These are phyloP conservation scores for Porcisia deanei DNA, from an alignment of 208 protist species.

Conservation along the genomic window DNA sequence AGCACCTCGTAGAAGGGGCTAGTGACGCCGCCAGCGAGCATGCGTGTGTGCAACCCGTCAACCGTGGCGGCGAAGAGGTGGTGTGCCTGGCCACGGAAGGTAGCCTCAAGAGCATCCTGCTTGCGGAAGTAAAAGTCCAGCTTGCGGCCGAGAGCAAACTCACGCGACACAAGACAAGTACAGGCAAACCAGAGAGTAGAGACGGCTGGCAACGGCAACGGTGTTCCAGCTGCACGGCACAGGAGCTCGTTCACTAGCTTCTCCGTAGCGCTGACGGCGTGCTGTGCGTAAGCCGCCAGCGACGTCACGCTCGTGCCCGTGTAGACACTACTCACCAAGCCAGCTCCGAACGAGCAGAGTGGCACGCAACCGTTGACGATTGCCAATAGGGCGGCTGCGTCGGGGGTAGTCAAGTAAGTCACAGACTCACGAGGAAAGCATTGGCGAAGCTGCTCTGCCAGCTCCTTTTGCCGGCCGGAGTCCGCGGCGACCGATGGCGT, in stretches of 20 bases:
- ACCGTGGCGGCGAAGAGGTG: conserved; percentile 42
- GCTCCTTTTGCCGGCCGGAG: conserved; percentile 8
- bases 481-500: conserved; percentile 10
- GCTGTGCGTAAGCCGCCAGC: conserved; percentile 71
- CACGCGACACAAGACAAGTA: conserved; percentile 56
- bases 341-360: conserved; percentile 82
- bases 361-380: conserved; percentile 73
- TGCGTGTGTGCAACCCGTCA: conserved; percentile 62
- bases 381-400: conserved; percentile 48
- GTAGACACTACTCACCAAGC: conserved; percentile 84
- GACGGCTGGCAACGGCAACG: conserved; percentile 50
- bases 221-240: conserved; percentile 29
- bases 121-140: conserved; percentile 81
- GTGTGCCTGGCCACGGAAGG: conserved; percentile 40
- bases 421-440: conserved; percentile 72
- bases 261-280: conserved; percentile 60
- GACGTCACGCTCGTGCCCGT: conserved; percentile 51
- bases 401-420: conserved; percentile 37
- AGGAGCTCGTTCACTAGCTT: conserved; percentile 40
- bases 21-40: conserved; percentile 29
- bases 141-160: conserved; percentile 80
- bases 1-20: conserved; percentile 84
- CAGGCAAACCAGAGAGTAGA: conserved; percentile 62
- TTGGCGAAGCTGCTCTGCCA: conserved; percentile 22
- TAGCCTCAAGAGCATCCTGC: conserved; percentile 54